Percentiles rank a stretch among this genome's conserved stretches.
Conservation (phyloP, 2,329 filamentous ascomycete species). For the Nemania serpens region DNA sequence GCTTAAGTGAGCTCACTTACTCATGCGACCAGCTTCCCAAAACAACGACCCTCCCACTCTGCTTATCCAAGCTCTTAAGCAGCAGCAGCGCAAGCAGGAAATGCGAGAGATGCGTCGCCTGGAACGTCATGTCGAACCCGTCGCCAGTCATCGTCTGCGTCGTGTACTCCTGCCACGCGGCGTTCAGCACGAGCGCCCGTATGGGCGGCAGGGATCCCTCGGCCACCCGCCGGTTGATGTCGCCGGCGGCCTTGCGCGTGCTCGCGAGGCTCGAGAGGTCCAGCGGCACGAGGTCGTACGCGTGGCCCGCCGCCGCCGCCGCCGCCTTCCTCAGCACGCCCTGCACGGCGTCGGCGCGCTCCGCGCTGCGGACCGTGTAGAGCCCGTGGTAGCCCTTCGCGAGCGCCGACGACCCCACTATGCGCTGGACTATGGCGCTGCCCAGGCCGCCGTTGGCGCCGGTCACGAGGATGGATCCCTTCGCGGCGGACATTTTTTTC, state of each 20-base stretch:
- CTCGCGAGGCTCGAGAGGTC: slow-evolving; percentile 28
- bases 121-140: slow-evolving; percentile 43
- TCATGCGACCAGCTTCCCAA: slow-evolving; percentile 42
- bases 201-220: slow-evolving; percentile 36
- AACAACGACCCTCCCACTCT: slow-evolving; percentile 40
- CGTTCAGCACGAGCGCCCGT: slow-evolving; percentile 33
- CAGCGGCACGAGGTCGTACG: slow-evolving; percentile 22
- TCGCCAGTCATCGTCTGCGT: slow-evolving; percentile 40
- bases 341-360: slow-evolving; percentile 14
- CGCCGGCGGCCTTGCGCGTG: slow-evolving; percentile 26
- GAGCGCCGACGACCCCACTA: slow-evolving; percentile 9
- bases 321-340: slow-evolving; percentile 9
- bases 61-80: slow-evolving; percentile 43
- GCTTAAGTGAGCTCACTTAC: too few species aligned
- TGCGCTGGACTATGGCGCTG: slow-evolving; percentile 22
- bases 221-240: slow-evolving; percentile 29
- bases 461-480: slow-evolving; percentile 30
- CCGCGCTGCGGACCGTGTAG: slow-evolving; percentile 26
- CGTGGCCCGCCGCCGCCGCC: slow-evolving; percentile 9
- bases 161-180: slow-evolving; percentile 33
- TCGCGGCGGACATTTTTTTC: slow-evolving; percentile 19
- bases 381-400: slow-evolving; percentile 22
- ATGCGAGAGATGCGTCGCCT: slow-evolving; percentile 42
- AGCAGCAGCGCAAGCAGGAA: slow-evolving; percentile 42
- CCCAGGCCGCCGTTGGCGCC: slow-evolving; percentile 34